Base-by-base conservation (phyloP, 495 filamentous ascomycete genomes). In the Neurospora sp. region DNA sequence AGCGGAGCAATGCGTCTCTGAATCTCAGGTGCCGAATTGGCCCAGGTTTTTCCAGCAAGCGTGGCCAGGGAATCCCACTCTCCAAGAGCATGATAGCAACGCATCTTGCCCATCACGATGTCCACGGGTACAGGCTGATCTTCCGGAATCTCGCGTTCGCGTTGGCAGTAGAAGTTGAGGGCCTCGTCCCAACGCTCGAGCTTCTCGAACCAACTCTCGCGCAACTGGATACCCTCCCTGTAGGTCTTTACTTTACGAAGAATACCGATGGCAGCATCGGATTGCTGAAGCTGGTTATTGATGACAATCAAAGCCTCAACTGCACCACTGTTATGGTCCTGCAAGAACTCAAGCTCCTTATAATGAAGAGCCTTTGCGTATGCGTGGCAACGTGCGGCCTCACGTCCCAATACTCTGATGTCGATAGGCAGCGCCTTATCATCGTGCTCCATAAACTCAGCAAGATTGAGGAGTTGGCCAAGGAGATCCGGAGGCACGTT, bases 371-470 rank as follows among this genome's bases (percentile, higher is more conserved):
- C 96, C 80, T 99, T 99, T 20, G 96, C 96, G 80, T 96, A 98
- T 7, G 96, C 96, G 82, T 99, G 96, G 71, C 96, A 98, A 77
- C 94, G 94, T 0, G 90, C 94, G 16, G 96, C 96, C 78, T 97
- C 96, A 76, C 93, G 91, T 22, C 96, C 96, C 41, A 98, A 84
- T 1, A 93, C 92, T 40, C 96, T 89, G 72, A 99, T 97, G 80
- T 99, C 96, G 75, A 99, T 98, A 18, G 96, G 96, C 31, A 99
- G 87, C 7, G 96, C 96, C 78, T 98, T 98, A 79, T 99, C 96
- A 77, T 98, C 96, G 77, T 99, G 96, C 77, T 99, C 96, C 96
- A 99, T 99, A 80, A 98, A 99, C 76, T 99, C 96, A 3, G 94
- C 96, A 16, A 99, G 87, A 80, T 98, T 99, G 70, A 99, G 89